Evolutionary conservation across 441 rosid species (phyloP).

Genomic region (Croton laevigatus): DNA sequence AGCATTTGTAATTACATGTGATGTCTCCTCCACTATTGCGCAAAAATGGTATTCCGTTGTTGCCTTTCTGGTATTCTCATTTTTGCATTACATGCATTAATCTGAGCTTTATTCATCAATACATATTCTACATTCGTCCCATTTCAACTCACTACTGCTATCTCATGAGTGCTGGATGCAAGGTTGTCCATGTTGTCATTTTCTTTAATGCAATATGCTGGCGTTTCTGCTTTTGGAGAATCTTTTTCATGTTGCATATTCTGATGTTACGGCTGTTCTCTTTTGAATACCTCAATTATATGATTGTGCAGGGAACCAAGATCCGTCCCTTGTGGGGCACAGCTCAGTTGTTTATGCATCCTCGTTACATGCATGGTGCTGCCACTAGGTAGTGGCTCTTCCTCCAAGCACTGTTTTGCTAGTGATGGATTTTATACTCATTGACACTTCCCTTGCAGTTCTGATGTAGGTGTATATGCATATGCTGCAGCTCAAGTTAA

Average conservation of each 20-base stretch:
- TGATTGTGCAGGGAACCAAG: slow-evolving; percentile 56
- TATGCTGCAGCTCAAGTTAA: slow-evolving; percentile 98
- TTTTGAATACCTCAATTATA: neutral
- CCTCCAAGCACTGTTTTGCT: slow-evolving; percentile 1
- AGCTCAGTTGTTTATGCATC: slow-evolving; percentile 92
- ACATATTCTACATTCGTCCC: neutral
- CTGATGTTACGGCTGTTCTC: neutral
- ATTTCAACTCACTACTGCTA: neutral
- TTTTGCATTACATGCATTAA: neutral
- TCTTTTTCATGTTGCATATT: neutral
- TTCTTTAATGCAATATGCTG: neutral
- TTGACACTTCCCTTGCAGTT: slow-evolving; percentile 37
- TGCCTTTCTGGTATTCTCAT: neutral
- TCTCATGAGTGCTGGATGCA: neutral
- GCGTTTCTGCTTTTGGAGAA: neutral
- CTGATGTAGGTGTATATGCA: slow-evolving; percentile 85
- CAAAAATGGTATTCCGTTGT: neutral
- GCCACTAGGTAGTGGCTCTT: slow-evolving; percentile 64
- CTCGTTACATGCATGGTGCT: slow-evolving; percentile 97
- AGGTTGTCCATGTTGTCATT: neutral
- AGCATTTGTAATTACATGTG: neutral
- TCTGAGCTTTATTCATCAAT: neutral
- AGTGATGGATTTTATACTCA: slow-evolving; percentile 1
- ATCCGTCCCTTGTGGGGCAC: slow-evolving; percentile 92
- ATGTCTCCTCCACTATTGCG: neutral